phyloP scores from a whole-genome alignment of 331 rosid species.

The Telfairia occidentalis region DNA sequence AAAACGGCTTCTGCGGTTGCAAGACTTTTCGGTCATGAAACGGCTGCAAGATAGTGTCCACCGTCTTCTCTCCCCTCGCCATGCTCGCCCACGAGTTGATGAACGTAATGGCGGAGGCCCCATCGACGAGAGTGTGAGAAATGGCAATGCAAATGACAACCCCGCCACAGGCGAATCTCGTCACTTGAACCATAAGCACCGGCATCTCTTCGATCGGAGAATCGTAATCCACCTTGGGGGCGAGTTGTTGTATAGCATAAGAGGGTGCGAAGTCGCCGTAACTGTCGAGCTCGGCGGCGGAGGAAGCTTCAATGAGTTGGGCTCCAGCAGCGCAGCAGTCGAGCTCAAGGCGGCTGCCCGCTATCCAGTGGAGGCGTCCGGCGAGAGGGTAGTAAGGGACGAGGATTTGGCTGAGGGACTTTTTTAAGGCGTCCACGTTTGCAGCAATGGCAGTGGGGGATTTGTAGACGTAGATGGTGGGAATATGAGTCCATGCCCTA shows the following conservation, averaged over 20 bases:
- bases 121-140: conserved; percentile 49
- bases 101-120: not conserved
- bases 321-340: conserved; percentile 41
- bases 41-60: not conserved
- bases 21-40: not conserved
- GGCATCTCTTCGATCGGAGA: conserved; percentile 41
- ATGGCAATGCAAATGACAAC: conserved; percentile 20
- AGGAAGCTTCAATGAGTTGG: conserved; percentile 37
- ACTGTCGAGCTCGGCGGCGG: conserved; percentile 15
- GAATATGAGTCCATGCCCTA: conserved; percentile 21
- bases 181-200: conserved; percentile 29
- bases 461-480: conserved; percentile 43
- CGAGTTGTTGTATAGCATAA: conserved; percentile 8
- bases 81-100: conserved; percentile 24
- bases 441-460: not conserved
- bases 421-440: conserved; percentile 18
- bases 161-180: conserved; percentile 45
- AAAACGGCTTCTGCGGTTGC: not conserved
- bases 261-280: conserved; percentile 29
- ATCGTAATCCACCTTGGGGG: conserved; percentile 27
- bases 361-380: conserved; percentile 27
- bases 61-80: conserved; percentile 6
- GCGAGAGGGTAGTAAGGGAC: conserved; percentile 36
- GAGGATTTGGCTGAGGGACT: conserved; percentile 31
- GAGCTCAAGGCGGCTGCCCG: conserved; percentile 35